Base-by-base conservation (phyloP, 495 filamentous ascomycete species). In the Lichenothelia convexa region DNA sequence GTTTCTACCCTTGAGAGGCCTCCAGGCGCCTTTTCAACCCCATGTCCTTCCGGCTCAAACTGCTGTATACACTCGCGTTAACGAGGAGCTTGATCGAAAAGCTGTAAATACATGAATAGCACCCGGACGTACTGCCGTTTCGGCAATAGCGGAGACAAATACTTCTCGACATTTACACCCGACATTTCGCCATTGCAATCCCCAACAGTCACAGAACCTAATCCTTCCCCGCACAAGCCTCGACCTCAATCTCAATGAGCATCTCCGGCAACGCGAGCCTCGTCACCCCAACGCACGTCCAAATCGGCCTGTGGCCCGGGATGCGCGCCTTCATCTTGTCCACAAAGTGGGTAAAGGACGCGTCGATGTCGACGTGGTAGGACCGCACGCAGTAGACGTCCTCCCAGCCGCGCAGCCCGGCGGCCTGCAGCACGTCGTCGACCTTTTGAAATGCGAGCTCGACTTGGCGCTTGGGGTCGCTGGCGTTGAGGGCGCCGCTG, bases 191-290 rank as follows among this genome's bases (percentile, higher is more conserved):
- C n/a, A n/a, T n/a, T n/a, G n/a, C n/a, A n/a, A n/a, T n/a, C n/a
- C n/a, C n/a, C n/a, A n/a, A n/a, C n/a, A n/a, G n/a, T n/a, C n/a
- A n/a, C n/a, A n/a, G n/a, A n/a, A n/a, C n/a, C n/a, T 27, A 27
- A 7, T 7, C 24, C 24, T 27, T 27, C 24, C 13, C 13, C 8
- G 24, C 24, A 27, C 18, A 33, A 34, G 47, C 47, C n/a, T 42
- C 41, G 29, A 47, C 45, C 43, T 50, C 47, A 35, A 47, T 45
- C 42, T 50, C 47, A 15, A 50, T 34, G 34, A 18, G 35, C 47
- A 50, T 50, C 16, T 44, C 45, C 34, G 16, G 9, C n/a, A 42
- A 7, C 24, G 22, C 47, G 21, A 50, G 34, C 18, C 13, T 16
- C 12, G 38, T 4, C 16, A 50, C 45, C 2, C 39, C 35, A 1